Evolutionary conservation across 2,329 filamentous ascomycete species (phyloP), one percentile per base, ranked within the genome.

Genomic region (Aspergillus hortae): DNA sequence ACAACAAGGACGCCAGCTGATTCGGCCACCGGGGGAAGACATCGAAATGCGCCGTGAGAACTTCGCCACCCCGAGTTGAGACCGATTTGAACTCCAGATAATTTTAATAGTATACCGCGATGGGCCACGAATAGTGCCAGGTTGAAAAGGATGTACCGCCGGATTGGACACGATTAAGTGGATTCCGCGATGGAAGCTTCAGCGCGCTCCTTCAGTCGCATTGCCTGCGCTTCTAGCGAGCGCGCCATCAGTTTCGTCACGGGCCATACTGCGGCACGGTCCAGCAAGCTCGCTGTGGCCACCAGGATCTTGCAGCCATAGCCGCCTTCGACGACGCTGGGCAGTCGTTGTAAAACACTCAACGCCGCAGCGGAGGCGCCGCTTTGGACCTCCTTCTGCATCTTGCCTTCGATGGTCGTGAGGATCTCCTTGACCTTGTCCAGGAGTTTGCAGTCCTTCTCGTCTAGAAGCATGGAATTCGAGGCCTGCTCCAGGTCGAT

Each of bases 211-310:
- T 81, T 82, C 73, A 87, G 82, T 59, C 84, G 80, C 54, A 77
- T 74, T 33, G 84, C 84, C 68, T 87, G 84, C 32, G 80, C 78
- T 64, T 87, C 82, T 40, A 87, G 74, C 25, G 84, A 84, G 55
- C 81, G 81, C 46, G 83, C 82, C 81, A 87, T 87, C 46, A 87
- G 77, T 67, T 84, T 84, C n/a, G 83, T 86, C 42, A 87, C 84
- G 69, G 92, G 92, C 92, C 94, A 99, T 25, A 96, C 90, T 58
- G 89, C 88, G 56, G 90, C 88, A 73, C 90, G 90, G 60, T 92
- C 88, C 56, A 97, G 80, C 80, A 95, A 88, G 72, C 90, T 88
- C 44, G 91, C 89, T 57, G 89, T 94, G 49, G 94, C 82, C 63
- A 89, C 83, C 62, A 96, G 75, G 44, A 96, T 85, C 75, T 92